Evolutionary conservation across 495 filamentous ascomycete species (phyloP).

Genomic region (Aeminium ludgeri): DNA sequence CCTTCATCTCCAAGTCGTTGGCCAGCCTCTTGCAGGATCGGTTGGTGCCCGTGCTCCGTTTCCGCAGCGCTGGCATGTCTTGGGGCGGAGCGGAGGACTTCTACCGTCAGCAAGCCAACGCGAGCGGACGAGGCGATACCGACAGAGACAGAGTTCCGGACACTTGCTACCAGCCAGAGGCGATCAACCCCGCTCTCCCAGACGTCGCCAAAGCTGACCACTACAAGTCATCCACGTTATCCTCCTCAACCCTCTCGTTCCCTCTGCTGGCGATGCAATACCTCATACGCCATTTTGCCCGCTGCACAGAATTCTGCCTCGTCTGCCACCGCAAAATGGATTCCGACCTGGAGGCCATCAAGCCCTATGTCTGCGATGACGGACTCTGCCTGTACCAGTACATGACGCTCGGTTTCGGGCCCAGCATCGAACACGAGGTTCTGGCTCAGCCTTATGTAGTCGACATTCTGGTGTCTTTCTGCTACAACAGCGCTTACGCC

Average conservation of each 20-base stretch:
- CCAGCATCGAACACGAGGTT: constrained; percentile 74
- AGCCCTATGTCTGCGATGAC: constrained; percentile 75
- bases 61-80: constrained; percentile 36
- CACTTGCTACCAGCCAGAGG: constrained; percentile 23
- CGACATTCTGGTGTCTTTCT: constrained; percentile 72
- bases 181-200: constrained; percentile 15
- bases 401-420: constrained; percentile 73
- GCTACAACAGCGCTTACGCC: constrained; percentile 42
- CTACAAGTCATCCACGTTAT: constrained; percentile 6
- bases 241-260: constrained; percentile 30
- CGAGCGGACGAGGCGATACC: too few species aligned
- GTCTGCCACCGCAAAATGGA: constrained; percentile 62
- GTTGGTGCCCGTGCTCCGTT: constrained; percentile 45
- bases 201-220: constrained; percentile 23
- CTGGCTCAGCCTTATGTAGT: constrained; percentile 65
- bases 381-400: constrained; percentile 80
- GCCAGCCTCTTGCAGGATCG: constrained; percentile 51
- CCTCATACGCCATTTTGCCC: constrained; percentile 58
- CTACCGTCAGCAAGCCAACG: constrained; percentile 31
- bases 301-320: constrained; percentile 75
- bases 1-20: constrained; percentile 61
- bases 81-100: constrained; percentile 60
- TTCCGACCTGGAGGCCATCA: constrained; percentile 67
- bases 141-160: constrained; percentile 18
- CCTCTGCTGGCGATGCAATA: constrained; percentile 70